Evolutionary conservation across 495 filamentous ascomycete species (phyloP).

Genomic region (Annulohypoxylon bovei): DNA sequence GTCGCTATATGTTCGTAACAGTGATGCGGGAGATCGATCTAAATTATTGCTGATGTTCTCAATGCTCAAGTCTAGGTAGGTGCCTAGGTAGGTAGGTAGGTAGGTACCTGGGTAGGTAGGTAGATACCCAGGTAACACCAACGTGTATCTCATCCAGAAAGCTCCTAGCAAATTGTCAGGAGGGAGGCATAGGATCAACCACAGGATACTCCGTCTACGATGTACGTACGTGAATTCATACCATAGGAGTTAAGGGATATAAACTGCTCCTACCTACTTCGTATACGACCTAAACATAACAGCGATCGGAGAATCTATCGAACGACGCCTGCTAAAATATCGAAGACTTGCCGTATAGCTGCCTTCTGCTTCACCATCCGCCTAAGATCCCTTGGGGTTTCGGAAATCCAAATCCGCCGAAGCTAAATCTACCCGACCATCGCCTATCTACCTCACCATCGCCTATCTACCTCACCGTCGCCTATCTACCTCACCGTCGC

Average conservation of each 20-base stretch:
- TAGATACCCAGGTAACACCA: no score
- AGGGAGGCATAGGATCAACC: constrained; percentile 9
- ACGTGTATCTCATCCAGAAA: no score
- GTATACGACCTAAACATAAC: not conserved
- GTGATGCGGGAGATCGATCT: not conserved
- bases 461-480: no score
- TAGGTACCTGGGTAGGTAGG: no score
- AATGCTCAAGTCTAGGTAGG: not conserved
- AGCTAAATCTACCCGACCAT: not conserved
- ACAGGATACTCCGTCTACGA: not conserved
- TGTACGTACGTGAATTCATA: not conserved
- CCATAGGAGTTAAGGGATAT: constrained; percentile 2
- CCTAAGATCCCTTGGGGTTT: not conserved
- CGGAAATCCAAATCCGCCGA: not conserved
- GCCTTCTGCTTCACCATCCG: not conserved
- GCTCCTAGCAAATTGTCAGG: no score
- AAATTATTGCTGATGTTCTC: not conserved
- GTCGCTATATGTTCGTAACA: not conserved
- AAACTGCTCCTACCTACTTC: not conserved
- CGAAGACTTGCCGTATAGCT: not conserved
- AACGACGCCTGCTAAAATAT: not conserved
- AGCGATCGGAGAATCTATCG: constrained; percentile 10
- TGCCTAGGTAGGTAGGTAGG: no score
- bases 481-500: no score
- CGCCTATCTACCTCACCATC: not conserved